Base-by-base conservation (phyloP, 192 early-diverging fungal genomes). In the Coemansia sp. region DNA sequence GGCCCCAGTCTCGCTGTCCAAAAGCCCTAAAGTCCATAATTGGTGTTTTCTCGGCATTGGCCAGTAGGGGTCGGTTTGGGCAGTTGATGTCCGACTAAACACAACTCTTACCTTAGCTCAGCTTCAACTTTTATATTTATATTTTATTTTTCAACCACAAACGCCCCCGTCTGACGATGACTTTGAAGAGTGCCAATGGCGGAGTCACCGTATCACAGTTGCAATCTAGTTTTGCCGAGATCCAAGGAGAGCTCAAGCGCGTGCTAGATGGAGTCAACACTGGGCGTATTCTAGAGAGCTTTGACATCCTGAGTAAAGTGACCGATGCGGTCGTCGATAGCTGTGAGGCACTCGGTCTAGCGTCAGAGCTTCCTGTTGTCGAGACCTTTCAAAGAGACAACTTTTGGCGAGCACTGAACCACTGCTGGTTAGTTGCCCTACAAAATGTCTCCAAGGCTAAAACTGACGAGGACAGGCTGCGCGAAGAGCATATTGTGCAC, bases 361-460 rank as follows among this genome's bases (percentile, higher is more conserved):
- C 88, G 0, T 88, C 89, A 7, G 90, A 92, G 67, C 69, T 85
- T 16, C 85, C 87, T 31, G 79, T 87, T 36, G 85, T 87, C 8
- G 86, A 87, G 46, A 78, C 87, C 2, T 84, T 90, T 43, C 85
- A 89, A 46, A 43, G 88, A 33, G 87, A 89, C 71, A 86, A 88
- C 31, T 92, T 92, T 74, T 92, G 91, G 91, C 84, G 86, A 3
- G 88, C 87, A 6, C 81, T 92, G 60, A 92, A 92, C 76, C 89
- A 90, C 64, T 91, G 90, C 70, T 92, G 91, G 91, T 72, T 92
- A 7, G 87, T 90, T 73, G 89, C 91, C 5, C 75, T 92, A 43
- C 83, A 88, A 24, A 88, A 90, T 44, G 81, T 81, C 27, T 73
- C 75, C 18, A 84, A 80, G 12, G 79, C 88, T 0, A 73, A 76